Evolutionary conservation across 371 early-diverging fungal genomes (phyloP), one percentile per base, ranked within the genome.

Genomic region (Zychaea mexicana): DNA sequence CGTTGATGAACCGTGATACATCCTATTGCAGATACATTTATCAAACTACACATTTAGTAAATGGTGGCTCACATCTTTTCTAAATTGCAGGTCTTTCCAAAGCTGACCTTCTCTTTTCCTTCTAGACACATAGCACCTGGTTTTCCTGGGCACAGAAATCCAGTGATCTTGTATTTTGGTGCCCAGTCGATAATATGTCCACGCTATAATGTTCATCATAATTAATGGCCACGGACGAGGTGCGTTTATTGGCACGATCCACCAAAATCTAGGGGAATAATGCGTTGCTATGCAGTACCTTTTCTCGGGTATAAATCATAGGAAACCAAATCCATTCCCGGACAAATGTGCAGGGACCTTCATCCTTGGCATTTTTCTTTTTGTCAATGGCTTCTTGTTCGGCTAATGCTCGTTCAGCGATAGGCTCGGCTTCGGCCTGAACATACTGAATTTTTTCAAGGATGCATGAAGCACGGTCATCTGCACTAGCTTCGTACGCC

Each of bases 301-400:
- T 78, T 65, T 78, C 76, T 55, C 72, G 45, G 8, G 79, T 78
- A 46, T 79, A 79, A 56, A 79, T 79, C 79, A 79, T 79, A 4
- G 79, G 79, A 42, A 79, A 79, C 79, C 79, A 79, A 36, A 79
- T 70, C 74, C 77, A 79, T 54, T 79, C 77, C 27, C 79, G 68
- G 13, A 79, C 26, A 60, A 72, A 73, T 0, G 57, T 38, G 2
- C 65, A 61, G 15, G 74, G 71, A 2, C 57, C 64, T 2, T 53
- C 60, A 10, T 65, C 47, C 64, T 56, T 42, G 36, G 31, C 33
- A 2, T 22, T 28, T 9, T 9, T 53, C 32, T 52, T 30, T 9
- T 24, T 33, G 8, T 10, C 33, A 33, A 26, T 42, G 2, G 2
- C 57, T 57, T 62, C 46, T 19, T 57, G 45, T 53, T 65, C 30